These are phyloP conservation scores for Aurifilum marmelostoma DNA, from an alignment of 2,329 filamentous ascomycete genomes.

Conservation along the genomic window DNA sequence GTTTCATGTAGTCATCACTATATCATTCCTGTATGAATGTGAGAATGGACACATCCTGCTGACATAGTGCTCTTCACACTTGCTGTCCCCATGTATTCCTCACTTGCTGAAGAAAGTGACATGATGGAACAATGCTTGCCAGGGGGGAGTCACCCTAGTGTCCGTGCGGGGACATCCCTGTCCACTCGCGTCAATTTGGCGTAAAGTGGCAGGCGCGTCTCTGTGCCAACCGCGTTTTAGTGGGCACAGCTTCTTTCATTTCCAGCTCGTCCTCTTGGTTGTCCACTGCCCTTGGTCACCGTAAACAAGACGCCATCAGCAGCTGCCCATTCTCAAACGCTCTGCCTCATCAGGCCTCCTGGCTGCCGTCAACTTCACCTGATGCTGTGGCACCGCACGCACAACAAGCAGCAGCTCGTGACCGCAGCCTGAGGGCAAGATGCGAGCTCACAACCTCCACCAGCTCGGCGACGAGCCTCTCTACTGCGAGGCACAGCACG, in stretches of 20 bases:
- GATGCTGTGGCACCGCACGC: constrained; percentile 3
- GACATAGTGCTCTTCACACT: neutral
- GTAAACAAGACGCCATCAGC: neutral
- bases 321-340: neutral
- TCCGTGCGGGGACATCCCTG: neutral
- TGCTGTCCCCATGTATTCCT: neutral
- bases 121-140: neutral
- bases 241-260: neutral
- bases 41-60: neutral
- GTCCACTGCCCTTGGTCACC: neutral
- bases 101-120: neutral
- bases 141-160: neutral
- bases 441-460: constrained; percentile 14
- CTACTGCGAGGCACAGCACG: constrained; percentile 52
- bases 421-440: constrained; percentile 14
- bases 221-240: constrained; percentile 17
- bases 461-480: constrained; percentile 43
- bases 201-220: constrained; percentile 19
- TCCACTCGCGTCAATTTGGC: constrained; percentile 6
- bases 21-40: too few relatives aligned
- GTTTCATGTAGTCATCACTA: too few relatives aligned
- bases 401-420: neutral
- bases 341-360: neutral
- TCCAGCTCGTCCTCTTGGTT: neutral
- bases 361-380: constrained; percentile 1